These are phyloP conservation scores for Physocladia obscura DNA, from an alignment of 192 early-diverging fungal genomes.

Conservation along the genomic window DNA sequence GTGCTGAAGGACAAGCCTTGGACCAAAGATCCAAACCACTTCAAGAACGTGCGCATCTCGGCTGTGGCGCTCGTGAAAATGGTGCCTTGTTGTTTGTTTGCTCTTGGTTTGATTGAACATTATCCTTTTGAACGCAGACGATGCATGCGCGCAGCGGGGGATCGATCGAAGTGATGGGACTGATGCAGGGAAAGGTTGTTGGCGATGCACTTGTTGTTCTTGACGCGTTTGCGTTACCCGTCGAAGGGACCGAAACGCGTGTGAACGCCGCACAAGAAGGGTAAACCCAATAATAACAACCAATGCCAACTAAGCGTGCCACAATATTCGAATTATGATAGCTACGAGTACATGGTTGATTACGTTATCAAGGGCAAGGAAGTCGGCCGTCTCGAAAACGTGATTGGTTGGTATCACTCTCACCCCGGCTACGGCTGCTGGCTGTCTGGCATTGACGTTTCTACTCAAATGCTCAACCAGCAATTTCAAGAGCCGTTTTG, in stretches of 20 bases:
- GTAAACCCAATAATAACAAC: background rate
- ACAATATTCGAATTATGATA: too few species aligned
- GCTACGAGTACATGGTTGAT: slow-evolving; percentile 95
- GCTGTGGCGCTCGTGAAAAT: slow-evolving; percentile 97
- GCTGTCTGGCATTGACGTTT: slow-evolving; percentile 97
- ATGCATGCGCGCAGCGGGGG: slow-evolving; percentile 98
- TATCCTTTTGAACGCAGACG: slow-evolving; percentile 47
- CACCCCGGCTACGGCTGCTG: slow-evolving; percentile 99
- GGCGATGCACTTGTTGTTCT: slow-evolving; percentile 87
- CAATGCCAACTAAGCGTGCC: too few species aligned
- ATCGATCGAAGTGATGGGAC: slow-evolving; percentile 94
- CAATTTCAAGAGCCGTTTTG: slow-evolving; percentile 91
- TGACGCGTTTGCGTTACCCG: slow-evolving; percentile 96
- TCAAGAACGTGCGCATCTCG: slow-evolving; percentile 86
- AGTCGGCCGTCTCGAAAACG: slow-evolving; percentile 87
- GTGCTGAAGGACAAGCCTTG: slow-evolving; percentile 72
- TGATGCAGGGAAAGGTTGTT: slow-evolving; percentile 92
- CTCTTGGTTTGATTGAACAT: background rate
- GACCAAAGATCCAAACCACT: slow-evolving; percentile 82
- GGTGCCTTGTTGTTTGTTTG: slow-evolving; percentile 61
- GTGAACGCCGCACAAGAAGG: slow-evolving; percentile 91
- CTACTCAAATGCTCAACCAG: slow-evolving; percentile 94
- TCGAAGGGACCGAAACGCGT: slow-evolving; percentile 97
- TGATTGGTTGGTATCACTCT: slow-evolving; percentile 97
- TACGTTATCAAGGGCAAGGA: slow-evolving; percentile 82